Conservation (phyloP, 78 protist species). For the Capsaspora owczarzaki region DNA sequence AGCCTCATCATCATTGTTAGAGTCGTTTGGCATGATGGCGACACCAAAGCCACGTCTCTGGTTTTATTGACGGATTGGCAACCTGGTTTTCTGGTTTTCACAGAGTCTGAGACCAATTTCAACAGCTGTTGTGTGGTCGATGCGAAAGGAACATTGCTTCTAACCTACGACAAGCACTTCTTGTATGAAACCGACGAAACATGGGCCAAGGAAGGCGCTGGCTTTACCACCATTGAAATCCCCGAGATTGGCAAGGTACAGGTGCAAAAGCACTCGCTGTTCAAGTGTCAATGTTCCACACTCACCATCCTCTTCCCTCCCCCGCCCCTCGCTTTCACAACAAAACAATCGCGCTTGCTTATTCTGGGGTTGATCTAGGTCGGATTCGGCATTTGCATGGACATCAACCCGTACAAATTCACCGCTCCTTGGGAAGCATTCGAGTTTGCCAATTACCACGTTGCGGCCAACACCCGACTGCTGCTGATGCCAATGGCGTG, state of each 20-base stretch:
- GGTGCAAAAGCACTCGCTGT: not conserved
- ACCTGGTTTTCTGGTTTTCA: not conserved
- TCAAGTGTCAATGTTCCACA: not conserved
- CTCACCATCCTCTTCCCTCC: too few relatives aligned
- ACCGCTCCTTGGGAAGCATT: slow-evolving; percentile 19
- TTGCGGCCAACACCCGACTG: not conserved
- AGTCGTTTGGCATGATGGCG: not conserved
- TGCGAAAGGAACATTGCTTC: not conserved
- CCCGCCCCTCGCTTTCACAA: too few relatives aligned
- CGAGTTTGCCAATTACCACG: slow-evolving; percentile 24
- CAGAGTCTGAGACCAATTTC: not conserved
- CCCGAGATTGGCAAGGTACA: not conserved
- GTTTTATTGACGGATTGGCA: not conserved
- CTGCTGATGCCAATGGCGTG: not conserved
- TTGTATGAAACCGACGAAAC: slow-evolving; percentile 27
- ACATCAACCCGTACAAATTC: slow-evolving; percentile 33
- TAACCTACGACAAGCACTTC: slow-evolving; percentile 18
- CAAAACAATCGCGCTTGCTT: not conserved
- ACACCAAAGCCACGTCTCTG: not conserved
- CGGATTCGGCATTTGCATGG: slow-evolving; percentile 40
- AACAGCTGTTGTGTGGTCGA: slow-evolving; percentile 12
- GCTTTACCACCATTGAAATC: not conserved
- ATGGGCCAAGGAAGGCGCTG: slow-evolving; percentile 23
- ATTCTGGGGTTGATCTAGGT: not conserved
- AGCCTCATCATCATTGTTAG: not conserved